Percentiles rank a stretch among this genome's conserved stretches.
Conservation (phyloP, 768 basidiomycete genomes). For the Lepiota venenata region DNA sequence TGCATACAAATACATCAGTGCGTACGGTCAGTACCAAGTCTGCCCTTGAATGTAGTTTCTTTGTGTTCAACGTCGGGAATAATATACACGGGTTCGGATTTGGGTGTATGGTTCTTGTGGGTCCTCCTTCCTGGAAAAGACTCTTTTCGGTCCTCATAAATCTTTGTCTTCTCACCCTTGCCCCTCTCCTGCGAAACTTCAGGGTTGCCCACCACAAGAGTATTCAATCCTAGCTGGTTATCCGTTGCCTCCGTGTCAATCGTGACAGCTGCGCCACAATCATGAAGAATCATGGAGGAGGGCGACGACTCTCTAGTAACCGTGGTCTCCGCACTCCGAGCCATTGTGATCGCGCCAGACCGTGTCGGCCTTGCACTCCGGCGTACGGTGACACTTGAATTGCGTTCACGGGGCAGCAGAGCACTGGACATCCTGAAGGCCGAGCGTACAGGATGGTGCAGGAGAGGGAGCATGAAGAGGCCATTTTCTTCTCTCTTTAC, state of each 20-base stretch:
- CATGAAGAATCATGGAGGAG: background rate
- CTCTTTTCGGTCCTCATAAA: slow-evolving; percentile 8
- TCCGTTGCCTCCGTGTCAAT: background rate
- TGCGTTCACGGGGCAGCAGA: background rate
- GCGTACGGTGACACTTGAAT: background rate
- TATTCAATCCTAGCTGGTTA: background rate
- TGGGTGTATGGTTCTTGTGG: slow-evolving; percentile 24
- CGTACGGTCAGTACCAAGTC: slow-evolving; percentile 36
- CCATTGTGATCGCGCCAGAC: background rate
- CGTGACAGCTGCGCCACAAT: background rate
- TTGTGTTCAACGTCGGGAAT: slow-evolving; percentile 72
- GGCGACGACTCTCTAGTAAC: background rate
- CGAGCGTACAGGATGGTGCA: background rate
- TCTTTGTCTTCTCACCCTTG: background rate
- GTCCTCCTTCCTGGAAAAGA: slow-evolving; percentile 6
- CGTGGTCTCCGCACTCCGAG: background rate
- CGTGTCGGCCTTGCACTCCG: slow-evolving; percentile 6
- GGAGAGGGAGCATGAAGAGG: background rate
- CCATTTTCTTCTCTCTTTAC: background rate
- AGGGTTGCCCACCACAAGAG: background rate
- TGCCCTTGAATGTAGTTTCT: slow-evolving; percentile 67
- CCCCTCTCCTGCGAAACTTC: slow-evolving; percentile 5
- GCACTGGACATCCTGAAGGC: background rate
- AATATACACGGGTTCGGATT: slow-evolving; percentile 52
- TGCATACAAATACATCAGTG: background rate